Base-by-base conservation (phyloP, 2,329 filamentous ascomycete genomes). In the Pseudogymnoascus destructans region DNA sequence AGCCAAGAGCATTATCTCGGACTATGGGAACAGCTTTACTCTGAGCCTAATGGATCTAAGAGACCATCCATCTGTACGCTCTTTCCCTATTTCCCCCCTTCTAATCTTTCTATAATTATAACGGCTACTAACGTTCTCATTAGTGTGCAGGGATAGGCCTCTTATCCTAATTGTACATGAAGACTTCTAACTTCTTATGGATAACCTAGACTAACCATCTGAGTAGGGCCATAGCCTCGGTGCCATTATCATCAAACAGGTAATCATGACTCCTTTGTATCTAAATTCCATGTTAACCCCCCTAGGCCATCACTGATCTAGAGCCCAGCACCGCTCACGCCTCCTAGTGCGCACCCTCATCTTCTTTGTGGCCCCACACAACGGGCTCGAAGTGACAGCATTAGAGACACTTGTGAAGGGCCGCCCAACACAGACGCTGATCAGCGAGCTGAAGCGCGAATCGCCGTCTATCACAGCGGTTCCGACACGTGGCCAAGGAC, bases 301-400 rank as follows among this genome's bases (percentile, higher is more conserved):
- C 2, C 17, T 2, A 42, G 38, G 38, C 38, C 19, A 42, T 42
- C 38, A 42, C 38, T 19, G 19, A 42, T 23, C 38, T 42, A n/a
- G 38, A 42, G 38, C 38, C 38, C 10, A 21, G 2, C 38, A 42
- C 38, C 38, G 38, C 38, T 13, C 38, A 3, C 19, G 17, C 10
- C 38, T 42, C 38, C 38, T 19, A 42, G 38, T 42, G 38, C 38
- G 38, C 38, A 42, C 38, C 38, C 38, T 55, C 30, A 55, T 55
- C 19, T 55, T 55, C 30, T 33, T 55, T 15, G 49, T n/a, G 17
- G 49, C 30, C 15, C 49, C 49, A 1, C 49, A 55, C 30, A 30
- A 33, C 17, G 49, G 49, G 23, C 25, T 55, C 0, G 30, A 55
- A 2, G 49, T 55, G 15, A n/a, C 25, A 30, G 49, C 49, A 5